These are phyloP conservation scores for Aspergillus ellipticus DNA, from an alignment of 495 filamentous ascomycete genomes.

Conservation along the genomic window DNA sequence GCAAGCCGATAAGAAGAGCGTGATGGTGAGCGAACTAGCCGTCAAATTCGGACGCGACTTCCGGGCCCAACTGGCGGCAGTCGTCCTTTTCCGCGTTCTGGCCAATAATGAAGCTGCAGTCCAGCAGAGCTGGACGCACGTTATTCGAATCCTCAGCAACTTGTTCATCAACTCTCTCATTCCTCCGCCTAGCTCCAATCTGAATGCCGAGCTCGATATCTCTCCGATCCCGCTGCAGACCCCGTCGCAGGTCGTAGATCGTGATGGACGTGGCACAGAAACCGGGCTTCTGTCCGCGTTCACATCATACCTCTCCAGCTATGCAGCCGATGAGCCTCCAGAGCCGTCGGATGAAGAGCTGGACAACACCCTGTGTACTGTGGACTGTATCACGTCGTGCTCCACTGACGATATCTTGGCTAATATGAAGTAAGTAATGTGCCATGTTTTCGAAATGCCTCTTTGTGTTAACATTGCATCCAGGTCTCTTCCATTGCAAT, in stretches of 20 bases:
- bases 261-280: conserved; percentile 70
- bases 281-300: conserved; percentile 87
- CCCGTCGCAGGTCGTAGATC: conserved; percentile 90
- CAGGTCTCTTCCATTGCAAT: conserved; percentile 65
- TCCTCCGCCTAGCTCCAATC: conserved; percentile 73
- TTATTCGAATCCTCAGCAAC: conserved; percentile 89
- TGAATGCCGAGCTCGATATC: conserved; percentile 67
- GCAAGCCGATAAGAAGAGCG: conserved; percentile 82
- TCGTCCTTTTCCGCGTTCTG: conserved; percentile 89
- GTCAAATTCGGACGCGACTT: conserved; percentile 95
- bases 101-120: conserved; percentile 76
- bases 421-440: conserved; percentile 69
- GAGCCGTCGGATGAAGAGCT: conserved; percentile 97
- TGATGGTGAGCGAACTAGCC: conserved; percentile 98
- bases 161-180: conserved; percentile 95
- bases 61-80: conserved; percentile 86
- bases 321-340: conserved; percentile 94
- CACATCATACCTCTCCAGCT: conserved; percentile 95
- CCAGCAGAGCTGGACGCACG: conserved; percentile 74
- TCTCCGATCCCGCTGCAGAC: conserved; percentile 83
- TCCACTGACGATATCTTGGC: conserved; percentile 76
- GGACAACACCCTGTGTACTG: conserved; percentile 89
- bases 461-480: conserved; percentile 1
- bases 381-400: conserved; percentile 90
- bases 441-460: neutral